Evolutionary conservation across 1,284 basidiomycete genomes (phyloP), one percentile per base, ranked within the genome.

Genomic region (Ceratobasidium sp.): DNA sequence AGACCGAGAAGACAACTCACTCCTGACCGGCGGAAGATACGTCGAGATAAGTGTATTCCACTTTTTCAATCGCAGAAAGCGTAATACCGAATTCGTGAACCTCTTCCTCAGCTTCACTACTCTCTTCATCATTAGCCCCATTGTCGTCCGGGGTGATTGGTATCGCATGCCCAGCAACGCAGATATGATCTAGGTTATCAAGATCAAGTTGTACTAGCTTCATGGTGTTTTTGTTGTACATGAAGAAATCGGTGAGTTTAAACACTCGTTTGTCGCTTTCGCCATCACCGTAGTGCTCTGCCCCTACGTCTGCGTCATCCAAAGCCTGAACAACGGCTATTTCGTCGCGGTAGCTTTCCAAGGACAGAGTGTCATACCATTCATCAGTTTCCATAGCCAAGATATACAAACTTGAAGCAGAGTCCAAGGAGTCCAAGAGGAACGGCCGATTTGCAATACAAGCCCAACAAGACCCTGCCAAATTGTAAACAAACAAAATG

Each of bases 131-230:
- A 11, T 57, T 54, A 43, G 28, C 49, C 13, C 43, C 66, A n/a
- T 57, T 70, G 26, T 57, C 49, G 26, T 70, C 66, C 9, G 66
- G 54, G 43, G 47, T 57, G n/a, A 70, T 58, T 1, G 66, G 66
- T n/a, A 70, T 58, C 1, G 66, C 54, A 13, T 44, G 21, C n/a
- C 66, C 66, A 38, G 44, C 43, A 44, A 70, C 26, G 28, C 21
- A 30, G 2, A 70, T 6, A n/a, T 35, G 2, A 21, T 70, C 66
- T 21, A 55, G 35, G 6, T 23, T 1, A 1, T 49, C 66, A 11
- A 49, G 43, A 47, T 70, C 13, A 4, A 70, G 44, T 2, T n/a
- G 38, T n/a, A 23, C 35, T 13, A 70, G 54, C 13, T 44, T 3
- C 62, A 50, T 70, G 7, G 52, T 21, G 2, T 26, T 47, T 49